Percentiles rank a stretch among this genome's conserved stretches.
Conservation (phyloP, 2,329 filamentous ascomycete species). For the Fusarium austroafricanum region DNA sequence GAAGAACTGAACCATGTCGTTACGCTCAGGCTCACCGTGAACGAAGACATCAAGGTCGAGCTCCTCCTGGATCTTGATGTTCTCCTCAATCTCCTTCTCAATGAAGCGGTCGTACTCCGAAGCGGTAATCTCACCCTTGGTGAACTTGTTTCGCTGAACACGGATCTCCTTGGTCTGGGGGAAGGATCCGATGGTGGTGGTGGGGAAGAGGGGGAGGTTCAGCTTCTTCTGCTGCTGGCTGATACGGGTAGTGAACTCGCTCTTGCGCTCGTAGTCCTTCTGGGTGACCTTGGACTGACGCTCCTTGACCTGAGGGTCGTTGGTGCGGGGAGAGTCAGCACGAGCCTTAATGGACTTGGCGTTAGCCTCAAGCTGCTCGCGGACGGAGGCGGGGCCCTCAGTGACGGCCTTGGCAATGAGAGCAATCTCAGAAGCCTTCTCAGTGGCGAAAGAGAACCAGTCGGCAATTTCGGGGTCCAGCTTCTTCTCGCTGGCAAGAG, state of each 20-base stretch:
- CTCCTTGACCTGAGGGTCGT: constrained; percentile 97
- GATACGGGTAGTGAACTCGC: constrained; percentile 86
- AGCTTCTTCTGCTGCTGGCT: constrained; percentile 90
- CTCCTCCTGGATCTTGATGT: constrained; percentile 97
- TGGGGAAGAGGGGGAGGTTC: constrained; percentile 96
- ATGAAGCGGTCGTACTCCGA: constrained; percentile 99
- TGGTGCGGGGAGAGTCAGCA: constrained; percentile 92
- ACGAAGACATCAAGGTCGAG: constrained; percentile 97
- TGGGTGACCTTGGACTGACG: constrained; percentile 88
- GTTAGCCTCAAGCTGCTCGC: constrained; percentile 93
- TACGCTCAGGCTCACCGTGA: constrained; percentile 99
- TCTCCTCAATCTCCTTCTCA: constrained; percentile 96
- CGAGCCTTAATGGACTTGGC: constrained; percentile 93
- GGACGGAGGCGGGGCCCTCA: constrained; percentile 87
- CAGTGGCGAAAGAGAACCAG: constrained; percentile 98
- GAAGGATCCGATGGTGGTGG: constrained; percentile 99
- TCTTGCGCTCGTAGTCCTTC: constrained; percentile 92
- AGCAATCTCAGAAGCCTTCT: constrained; percentile 93
- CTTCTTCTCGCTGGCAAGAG: constrained; percentile 98
- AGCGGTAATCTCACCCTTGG: constrained; percentile 95
- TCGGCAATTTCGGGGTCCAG: constrained; percentile 91
- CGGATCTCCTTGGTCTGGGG: constrained; percentile 99
- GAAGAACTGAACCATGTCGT: constrained; percentile 99
- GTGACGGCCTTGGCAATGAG: constrained; percentile 97
- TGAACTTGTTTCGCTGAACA: constrained; percentile 96